Base-by-base conservation (phyloP, 2,329 filamentous ascomycete genomes). In the Akanthomyces dipterigenus region DNA sequence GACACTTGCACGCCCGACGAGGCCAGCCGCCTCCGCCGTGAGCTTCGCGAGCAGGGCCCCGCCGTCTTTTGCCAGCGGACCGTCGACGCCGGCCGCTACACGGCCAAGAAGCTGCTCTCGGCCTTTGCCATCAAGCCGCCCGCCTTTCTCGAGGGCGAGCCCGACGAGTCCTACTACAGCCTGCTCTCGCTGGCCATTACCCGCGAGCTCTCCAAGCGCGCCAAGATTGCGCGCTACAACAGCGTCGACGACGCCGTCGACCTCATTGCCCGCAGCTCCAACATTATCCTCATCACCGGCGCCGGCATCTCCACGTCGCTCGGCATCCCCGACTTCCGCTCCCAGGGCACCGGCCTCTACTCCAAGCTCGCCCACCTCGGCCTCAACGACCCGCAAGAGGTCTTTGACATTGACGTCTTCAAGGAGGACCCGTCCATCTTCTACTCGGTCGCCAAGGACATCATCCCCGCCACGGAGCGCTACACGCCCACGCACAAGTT, bases 291-390 rank as follows among this genome's bases (percentile, higher is more conserved):
- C 65, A 84, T 99, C 66, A 98, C 95, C 1, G 95, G 95, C 56
- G 95, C 95, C 20, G 95, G 95, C 66, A 98, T 99, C 67, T 97
- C 93, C 28, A 99, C 95, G 1, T 96, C 91, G 56, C 85, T 99
- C 22, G 95, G 95, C 64, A 98, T 99, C 63, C 95, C 95, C 5
- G 95, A 99, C 73, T 99, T 99, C 71, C 88, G 95, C 66, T 97
- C 93, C 57, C 95, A 95, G 73, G 89, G 91, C 69, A 96, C 88
- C 1, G 93, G 93, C 55, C 88, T 98, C 61, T 98, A 98, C 76
- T 88, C 91, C 50, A 88, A 92, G 71, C 80, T 98, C 56, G 87
- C 85, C 67, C 85, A 91, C 69, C 82, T 95, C 63, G 92, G 91
- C 7, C 77, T 88, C 63, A 85, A 79, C 65, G 93, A 97, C 68